These are phyloP conservation scores for Silene vulgaris DNA, from an alignment of 179 eudicot species.

Conservation along the genomic window DNA sequence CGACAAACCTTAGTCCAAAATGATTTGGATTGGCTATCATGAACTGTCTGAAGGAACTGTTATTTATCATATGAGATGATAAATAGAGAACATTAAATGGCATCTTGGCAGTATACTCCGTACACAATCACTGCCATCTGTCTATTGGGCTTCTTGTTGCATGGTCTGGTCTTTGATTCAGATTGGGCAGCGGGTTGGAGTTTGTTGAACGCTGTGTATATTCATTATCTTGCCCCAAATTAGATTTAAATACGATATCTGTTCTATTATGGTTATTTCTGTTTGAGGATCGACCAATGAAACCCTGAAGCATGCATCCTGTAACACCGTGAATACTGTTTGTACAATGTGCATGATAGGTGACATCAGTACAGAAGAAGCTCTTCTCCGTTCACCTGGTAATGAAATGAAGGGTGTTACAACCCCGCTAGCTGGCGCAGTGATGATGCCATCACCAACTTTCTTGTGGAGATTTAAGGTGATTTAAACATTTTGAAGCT, in stretches of 20 bases:
- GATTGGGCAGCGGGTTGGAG: too few species aligned
- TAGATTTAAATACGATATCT: background rate
- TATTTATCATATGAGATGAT: background rate
- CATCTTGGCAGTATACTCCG: background rate
- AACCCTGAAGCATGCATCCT: background rate
- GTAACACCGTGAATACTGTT: conserved; percentile 11
- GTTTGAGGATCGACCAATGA: background rate
- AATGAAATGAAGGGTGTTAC: conserved; percentile 75
- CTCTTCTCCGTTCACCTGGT: conserved; percentile 35
- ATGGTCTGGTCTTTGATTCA: background rate
- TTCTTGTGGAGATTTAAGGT: conserved; percentile 98
- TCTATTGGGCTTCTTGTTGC: background rate
- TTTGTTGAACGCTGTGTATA: too few species aligned
- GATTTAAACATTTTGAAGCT: background rate
- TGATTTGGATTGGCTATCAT: background rate
- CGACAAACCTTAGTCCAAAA: background rate
- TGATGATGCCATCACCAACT: conserved; percentile 78
- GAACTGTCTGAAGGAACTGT: background rate
- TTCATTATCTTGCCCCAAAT: background rate
- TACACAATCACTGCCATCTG: background rate
- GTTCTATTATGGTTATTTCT: background rate
- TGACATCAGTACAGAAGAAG: conserved; percentile 48
- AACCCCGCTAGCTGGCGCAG: conserved; percentile 49
- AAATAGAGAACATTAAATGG: background rate
- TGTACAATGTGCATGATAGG: conserved; percentile 20